Base-by-base conservation (phyloP, 805 yeast genomes). In the Ogataea wickerhamii region DNA sequence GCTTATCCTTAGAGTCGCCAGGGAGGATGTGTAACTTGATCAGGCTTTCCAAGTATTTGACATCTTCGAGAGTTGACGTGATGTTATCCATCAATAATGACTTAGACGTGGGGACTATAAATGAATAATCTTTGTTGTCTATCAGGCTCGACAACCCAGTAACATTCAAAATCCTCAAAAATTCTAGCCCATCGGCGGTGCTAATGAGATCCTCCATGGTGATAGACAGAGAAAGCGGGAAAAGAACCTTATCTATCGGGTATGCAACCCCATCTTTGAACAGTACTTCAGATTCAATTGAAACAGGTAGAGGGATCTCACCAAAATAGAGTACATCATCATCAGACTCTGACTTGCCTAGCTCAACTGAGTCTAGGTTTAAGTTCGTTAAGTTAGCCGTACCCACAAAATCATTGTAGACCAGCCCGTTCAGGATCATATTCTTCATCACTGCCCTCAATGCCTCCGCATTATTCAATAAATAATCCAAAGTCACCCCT, bases 261-360 rank as follows among this genome's bases (percentile, higher is more conserved):
- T 87, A 96, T 1, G 84, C 76, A 0, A 89, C 95, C 1, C 98
- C 98, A 56, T 84, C 82, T 45, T 76, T 78, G 56, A 85, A 89
- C 11, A 89, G 54, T 5, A 86, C 72, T 55, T 89, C 96, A 1
- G 76, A 61, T 41, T 74, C 70, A 36, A 69, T 48, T 0, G 71
- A 65, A 1, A 73, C 43, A 2, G 61, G 44, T 4, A 74, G 25
- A n/a, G 51, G 57, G 11, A 36, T 31, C 18, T 51, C 44, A 18
- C 51, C 43, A 16, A 56, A 16, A 12, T 20, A 25, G 5, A 51
- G 26, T 5, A 23, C 11, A 11, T 27, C 13, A 2, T 40, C 45
- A 4, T 37, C 35, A 8, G 12, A 12, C 6, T 36, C 24, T 11
- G 40, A 24, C 21, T 38, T 44, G n/a, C 17, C 7, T 10, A 48